Base-by-base conservation (phyloP, 108 stramenopile genomes). In the Pseudonitzschia multistriata region DNA sequence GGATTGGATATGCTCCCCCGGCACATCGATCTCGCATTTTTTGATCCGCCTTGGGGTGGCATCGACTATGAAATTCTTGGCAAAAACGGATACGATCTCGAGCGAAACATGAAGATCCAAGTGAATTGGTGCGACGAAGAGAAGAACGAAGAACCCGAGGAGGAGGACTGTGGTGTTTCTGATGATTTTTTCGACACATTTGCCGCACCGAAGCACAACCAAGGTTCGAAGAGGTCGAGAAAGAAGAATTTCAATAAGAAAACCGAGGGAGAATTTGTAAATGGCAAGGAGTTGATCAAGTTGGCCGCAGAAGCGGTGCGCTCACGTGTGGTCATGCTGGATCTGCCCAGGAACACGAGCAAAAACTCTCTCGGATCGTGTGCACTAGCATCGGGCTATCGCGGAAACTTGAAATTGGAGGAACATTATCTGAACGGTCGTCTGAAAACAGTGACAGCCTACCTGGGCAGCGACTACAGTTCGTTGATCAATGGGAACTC, bases 11-110 rank as follows among this genome's bases (percentile, higher is more conserved):
- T 90, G 36, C 54, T 95, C 36, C 74, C 85, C 0, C 79, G 72
- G 10, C 76, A 56, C 29, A 87, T 95, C 47, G 88, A 95, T 72
- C 80, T 83, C 4, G 83, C 90, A 6, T 95, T 92, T 65, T 89
- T 95, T 83, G 90, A 91, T 77, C 93, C 93, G 14, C 93, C 93
- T 19, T 92, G 91, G 91, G 88, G 88, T 21, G 91, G 91, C 0
- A 77, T 92, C 19, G 88, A 91, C 59, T 95, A 95, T 57, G 73
- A 84, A 55, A 71, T 85, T 42, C 73, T 84, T 55, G 93, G 93
- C 0, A 95, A 89, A 70, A 81, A 91, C 68, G 90, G 90, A 25
- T 95, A 95, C 62, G 86, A 91, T 71, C 73, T 95, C 30, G 82
- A 83, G 49, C 81, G 84, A 48, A 80, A 91, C 53, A 95, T 95